Base-by-base conservation (phyloP, 2,329 filamentous ascomycete genomes). In the Botrytis medusae region DNA sequence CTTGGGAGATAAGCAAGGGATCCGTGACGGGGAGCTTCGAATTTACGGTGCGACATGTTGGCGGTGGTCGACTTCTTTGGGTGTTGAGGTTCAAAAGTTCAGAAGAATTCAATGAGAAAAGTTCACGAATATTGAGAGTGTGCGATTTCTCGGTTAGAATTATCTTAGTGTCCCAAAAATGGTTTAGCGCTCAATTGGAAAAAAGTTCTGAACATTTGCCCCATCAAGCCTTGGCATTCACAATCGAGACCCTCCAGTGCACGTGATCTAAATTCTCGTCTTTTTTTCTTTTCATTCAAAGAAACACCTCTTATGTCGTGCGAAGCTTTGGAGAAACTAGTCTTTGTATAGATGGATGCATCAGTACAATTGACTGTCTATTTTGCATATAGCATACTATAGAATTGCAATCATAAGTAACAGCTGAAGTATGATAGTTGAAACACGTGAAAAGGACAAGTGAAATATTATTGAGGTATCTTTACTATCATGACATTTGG, bases 1-100 rank as follows among this genome's bases (percentile, higher is more conserved):
- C 93, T 87, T 79, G 93, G 93, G 83, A 96, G 86, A 87, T 90
- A 95, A 81, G 92, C 93, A 85, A 98, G 89, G 84, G 93, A 95
- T 84, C 95, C 96, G 89, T 98, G 95, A 85, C 95, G 93, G 84
- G 95, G 95, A 85, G 95, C 95, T 73, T 82, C 81, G 74, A 81
- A 82, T 73, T 81, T 79, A 72, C 78, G 67, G 74, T 79, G 78
- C 73, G 74, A 76, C 79, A 80, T 80, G 71, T 67, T 59, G 63
- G 60, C 51, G 63, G 51, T 69, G 54, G 71, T 72, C 71, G 71
- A 72, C 65, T 72, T 72, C 44, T 69, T 37, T 69, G 25, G 71
- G 46, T 72, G 63, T 68, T 72, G 63, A 72, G 54, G 71, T 72
- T 72, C 71, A 48, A 62, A 69, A 72, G 71, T 69, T 72, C 71